Evolutionary conservation across 805 yeast species (phyloP).

Genomic region (Wickerhamiella azyma): DNA sequence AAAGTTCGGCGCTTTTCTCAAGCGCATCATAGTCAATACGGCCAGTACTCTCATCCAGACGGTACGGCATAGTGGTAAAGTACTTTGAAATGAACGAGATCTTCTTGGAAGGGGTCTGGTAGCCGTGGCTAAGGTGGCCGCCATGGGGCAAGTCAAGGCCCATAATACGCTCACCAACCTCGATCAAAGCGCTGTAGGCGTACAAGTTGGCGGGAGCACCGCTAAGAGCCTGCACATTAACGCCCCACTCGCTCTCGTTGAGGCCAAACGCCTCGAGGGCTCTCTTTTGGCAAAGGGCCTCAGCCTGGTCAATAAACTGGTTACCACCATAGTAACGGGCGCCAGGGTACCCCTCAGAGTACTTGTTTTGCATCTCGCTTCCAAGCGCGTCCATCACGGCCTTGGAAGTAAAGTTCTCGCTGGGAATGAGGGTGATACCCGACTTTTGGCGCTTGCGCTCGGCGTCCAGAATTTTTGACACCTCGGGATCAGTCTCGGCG

Average conservation of each 20-base stretch:
- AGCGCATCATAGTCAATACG: constrained; percentile 82
- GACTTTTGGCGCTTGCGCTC: constrained; percentile 82
- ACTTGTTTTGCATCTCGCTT: constrained; percentile 93
- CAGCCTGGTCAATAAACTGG: constrained; percentile 85
- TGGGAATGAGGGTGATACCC: constrained; percentile 84
- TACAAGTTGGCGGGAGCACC: constrained; percentile 97
- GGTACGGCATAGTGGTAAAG: constrained; percentile 96
- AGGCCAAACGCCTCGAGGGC: constrained; percentile 75
- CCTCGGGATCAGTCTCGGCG: constrained; percentile 54
- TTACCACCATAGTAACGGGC: constrained; percentile 98
- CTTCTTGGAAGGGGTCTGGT: constrained; percentile 80
- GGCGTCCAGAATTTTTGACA: constrained; percentile 56
- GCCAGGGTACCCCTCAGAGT: constrained; percentile 97
- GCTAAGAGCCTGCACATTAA: constrained; percentile 85
- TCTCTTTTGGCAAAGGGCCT: constrained; percentile 76
- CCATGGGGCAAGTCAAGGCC: constrained; percentile 97
- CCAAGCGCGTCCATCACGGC: constrained; percentile 92
- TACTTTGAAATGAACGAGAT: constrained; percentile 86
- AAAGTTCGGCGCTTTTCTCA: constrained; percentile 66
- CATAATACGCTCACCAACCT: constrained; percentile 87
- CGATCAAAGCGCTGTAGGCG: constrained; percentile 77
- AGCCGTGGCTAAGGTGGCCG: constrained; percentile 95
- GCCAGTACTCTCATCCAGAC: constrained; percentile 76
- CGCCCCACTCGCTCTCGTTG: constrained; percentile 84
- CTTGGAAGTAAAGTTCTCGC: constrained; percentile 91